Evolutionary conservation across 2,329 filamentous ascomycete genomes (phyloP), one percentile per base, ranked within the genome.

Genomic region (Scedosporium boydii): DNA sequence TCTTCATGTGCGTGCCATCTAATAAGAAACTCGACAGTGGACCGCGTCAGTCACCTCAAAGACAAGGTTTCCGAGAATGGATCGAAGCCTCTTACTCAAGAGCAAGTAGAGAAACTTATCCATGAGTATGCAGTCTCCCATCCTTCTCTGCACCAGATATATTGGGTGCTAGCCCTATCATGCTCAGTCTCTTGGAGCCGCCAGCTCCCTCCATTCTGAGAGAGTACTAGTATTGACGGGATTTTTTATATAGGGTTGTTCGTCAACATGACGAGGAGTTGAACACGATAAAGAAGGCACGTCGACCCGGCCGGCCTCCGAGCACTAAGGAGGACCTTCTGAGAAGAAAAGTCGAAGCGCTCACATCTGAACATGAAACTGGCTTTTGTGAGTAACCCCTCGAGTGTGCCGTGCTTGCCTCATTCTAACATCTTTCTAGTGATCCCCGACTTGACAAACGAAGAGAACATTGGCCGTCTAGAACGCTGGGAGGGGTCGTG

Each of bases 401-500:
- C 4, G 12, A n/a, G 1, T 21, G n/a, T n/a, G 5, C 3, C n/a
- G 23, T 38, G 2, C 46, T 10, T 27, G 18, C 53, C 23, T 51
- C 16, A 41, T 61, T n/a, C 51, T 26, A 57, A 62, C 10, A n/a
- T 51, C 4, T 18, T 21, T 60, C n/a, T 65, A 87, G 85, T 85
- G 64, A 74, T 96, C 48, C 93, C 93, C 0, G 90, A 97, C 71
- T 77, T 97, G 61, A 83, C 85, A 62, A 82, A 86, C 51, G 78
- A 81, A 48, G 82, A 87, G 58, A 91, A 87, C 67, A 75, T 90
- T 60, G 75, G 80, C 63, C 81, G 83, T 66, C 75, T 98, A 48
- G 82, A 85, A 65, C 79, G 81, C 23, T 98, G 92, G 91, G 89
- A 91, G 66, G 89, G 90, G 3, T 84, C 89, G 27, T 98, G 93